Evolutionary conservation across 176 grass and related monocot species (phyloP).

Genomic region (maize (Zea mays)): DNA sequence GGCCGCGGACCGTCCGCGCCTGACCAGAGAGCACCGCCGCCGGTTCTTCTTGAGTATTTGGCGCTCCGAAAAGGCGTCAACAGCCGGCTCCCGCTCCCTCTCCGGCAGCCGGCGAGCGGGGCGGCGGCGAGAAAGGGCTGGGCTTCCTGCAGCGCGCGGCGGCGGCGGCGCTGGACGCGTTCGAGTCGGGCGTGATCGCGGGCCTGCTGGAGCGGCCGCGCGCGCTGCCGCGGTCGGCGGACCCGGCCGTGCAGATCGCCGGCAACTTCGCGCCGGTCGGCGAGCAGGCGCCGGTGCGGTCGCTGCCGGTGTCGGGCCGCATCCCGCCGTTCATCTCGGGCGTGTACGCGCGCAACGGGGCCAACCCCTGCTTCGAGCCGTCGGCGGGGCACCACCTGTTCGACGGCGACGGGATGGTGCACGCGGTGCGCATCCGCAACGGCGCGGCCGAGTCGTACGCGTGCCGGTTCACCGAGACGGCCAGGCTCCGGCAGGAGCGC

Average conservation of each 20-base stretch:
- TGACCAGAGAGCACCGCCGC: too few relatives aligned
- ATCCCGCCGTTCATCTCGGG: slow-evolving; percentile 75
- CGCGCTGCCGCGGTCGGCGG: slow-evolving; percentile 50
- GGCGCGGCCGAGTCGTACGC: slow-evolving; percentile 66
- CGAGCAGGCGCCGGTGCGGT: slow-evolving; percentile 42
- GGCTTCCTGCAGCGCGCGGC: slow-evolving; percentile 61
- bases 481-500: slow-evolving; percentile 58
- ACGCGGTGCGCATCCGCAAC: slow-evolving; percentile 63
- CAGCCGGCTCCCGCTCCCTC: not conserved
- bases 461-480: slow-evolving; percentile 78
- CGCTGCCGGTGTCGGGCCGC: slow-evolving; percentile 48
- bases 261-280: slow-evolving; percentile 76
- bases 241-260: slow-evolving; percentile 72
- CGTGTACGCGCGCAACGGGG: slow-evolving; percentile 82
- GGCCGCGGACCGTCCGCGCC: too few relatives aligned
- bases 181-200: slow-evolving; percentile 52
- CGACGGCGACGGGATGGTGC: slow-evolving; percentile 95
- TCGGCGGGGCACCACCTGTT: slow-evolving; percentile 75
- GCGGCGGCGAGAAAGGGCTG: not conserved
- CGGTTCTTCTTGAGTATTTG: too few relatives aligned
- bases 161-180: slow-evolving; percentile 48
- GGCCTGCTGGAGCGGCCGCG: slow-evolving; percentile 58
- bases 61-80: too few relatives aligned
- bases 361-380: slow-evolving; percentile 71
- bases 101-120: not conserved